Evolutionary conservation across 768 basidiomycete species (phyloP).

Genomic region (Suillus paluster): DNA sequence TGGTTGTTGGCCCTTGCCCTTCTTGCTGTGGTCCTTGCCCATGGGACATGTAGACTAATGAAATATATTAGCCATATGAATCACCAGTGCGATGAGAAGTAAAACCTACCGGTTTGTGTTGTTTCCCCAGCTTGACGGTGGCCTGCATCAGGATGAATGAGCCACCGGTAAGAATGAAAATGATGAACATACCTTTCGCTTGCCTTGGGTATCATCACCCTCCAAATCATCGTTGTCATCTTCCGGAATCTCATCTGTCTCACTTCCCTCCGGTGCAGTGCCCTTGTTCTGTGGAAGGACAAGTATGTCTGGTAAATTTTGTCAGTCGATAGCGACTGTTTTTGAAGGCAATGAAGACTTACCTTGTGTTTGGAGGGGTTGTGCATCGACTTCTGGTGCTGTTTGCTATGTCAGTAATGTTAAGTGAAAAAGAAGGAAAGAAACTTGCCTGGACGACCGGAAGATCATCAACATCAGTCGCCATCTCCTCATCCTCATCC

Average conservation of each 20-base stretch:
- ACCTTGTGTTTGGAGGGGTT: background rate
- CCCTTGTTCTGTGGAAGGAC: background rate
- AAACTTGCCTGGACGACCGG: background rate
- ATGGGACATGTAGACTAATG: background rate
- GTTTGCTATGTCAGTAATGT: background rate
- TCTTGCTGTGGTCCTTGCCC: background rate
- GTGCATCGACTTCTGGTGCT: background rate
- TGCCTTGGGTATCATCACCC: background rate
- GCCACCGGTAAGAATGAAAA: background rate
- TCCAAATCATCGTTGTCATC: too few species aligned
- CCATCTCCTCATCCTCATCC: background rate
- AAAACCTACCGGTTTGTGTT: background rate
- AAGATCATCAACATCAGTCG: background rate
- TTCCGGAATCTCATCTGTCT: background rate
- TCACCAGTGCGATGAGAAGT: too few species aligned
- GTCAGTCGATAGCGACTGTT: too few species aligned
- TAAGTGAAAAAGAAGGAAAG: background rate
- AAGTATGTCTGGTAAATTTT: background rate
- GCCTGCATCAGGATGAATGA: background rate
- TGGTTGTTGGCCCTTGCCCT: background rate
- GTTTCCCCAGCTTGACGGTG: background rate
- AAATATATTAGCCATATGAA: too few species aligned
- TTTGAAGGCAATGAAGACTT: too few species aligned
- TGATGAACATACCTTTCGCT: background rate
- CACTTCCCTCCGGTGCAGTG: background rate